Percentiles rank a stretch among this genome's conserved stretches.
These are phyloP conservation scores for Cercophora newfieldiana DNA, from an alignment of 495 filamentous ascomycete species.

Conservation along the genomic window DNA sequence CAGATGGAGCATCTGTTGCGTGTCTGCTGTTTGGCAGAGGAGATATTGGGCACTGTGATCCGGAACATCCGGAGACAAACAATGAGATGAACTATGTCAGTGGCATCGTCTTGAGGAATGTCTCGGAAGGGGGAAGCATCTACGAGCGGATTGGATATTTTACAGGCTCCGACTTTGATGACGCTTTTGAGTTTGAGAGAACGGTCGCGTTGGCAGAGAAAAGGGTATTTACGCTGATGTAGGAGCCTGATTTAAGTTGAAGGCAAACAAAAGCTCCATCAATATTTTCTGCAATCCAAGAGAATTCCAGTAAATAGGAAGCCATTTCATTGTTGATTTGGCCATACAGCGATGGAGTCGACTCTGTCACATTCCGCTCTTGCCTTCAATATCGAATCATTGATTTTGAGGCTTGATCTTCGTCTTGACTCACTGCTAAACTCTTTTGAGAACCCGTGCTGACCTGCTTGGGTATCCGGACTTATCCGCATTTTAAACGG, in stretches of 20 bases:
- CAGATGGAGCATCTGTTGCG: background rate
- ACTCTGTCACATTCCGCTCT: no score
- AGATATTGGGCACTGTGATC: background rate
- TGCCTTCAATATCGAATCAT: no score
- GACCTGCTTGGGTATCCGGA: no score
- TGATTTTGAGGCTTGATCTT: no score
- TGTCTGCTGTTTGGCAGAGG: background rate
- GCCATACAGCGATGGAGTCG: no score
- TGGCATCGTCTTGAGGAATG: background rate
- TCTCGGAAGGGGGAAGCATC: background rate
- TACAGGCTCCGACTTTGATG: background rate
- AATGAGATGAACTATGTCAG: background rate
- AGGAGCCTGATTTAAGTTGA: background rate
- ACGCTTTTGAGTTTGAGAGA: background rate
- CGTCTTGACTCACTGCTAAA: no score
- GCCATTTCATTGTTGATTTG: no score
- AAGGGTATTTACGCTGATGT: background rate
- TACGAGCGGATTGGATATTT: conserved; percentile 1
- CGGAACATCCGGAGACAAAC: background rate
- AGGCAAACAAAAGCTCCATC: no score
- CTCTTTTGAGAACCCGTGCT: no score
- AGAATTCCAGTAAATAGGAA: no score
- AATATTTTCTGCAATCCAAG: no score
- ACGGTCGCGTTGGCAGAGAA: background rate
- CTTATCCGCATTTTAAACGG: no score